A percentile compares a stretch with the other conserved stretches of the same genome.
Conservation (phyloP, 2,329 filamentous ascomycete species). For the Chrysosporium queenslandicum region DNA sequence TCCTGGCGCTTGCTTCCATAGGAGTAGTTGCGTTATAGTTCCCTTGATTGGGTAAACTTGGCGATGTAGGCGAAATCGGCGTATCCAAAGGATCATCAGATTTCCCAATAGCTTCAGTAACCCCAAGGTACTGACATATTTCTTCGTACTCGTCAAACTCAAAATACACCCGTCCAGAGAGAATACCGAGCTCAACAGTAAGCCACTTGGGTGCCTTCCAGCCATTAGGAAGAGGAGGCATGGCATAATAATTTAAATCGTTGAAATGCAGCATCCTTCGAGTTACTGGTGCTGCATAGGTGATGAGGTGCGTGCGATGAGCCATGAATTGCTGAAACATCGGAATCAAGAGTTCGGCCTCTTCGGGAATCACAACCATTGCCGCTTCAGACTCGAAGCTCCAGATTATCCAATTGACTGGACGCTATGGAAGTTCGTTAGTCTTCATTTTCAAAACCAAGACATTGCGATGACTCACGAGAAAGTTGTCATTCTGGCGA, state of each 20-base stretch:
- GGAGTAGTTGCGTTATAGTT: background rate
- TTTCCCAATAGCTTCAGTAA: slow-evolving; percentile 4
- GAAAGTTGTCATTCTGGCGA: slow-evolving; percentile 11
- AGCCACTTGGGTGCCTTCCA: slow-evolving; percentile 46
- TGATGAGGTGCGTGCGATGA: slow-evolving; percentile 39
- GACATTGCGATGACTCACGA: slow-evolving; percentile 7
- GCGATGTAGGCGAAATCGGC: background rate
- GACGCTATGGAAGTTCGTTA: slow-evolving; percentile 27
- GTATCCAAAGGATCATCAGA: background rate
- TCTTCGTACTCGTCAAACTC: slow-evolving; percentile 22
- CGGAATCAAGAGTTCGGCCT: slow-evolving; percentile 48
- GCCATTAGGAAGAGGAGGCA: slow-evolving; percentile 38
- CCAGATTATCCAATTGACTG: slow-evolving; percentile 55
- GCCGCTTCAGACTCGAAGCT: slow-evolving; percentile 39
- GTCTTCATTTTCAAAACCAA: background rate
- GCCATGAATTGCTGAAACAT: slow-evolving; percentile 25
- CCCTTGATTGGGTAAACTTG: background rate
- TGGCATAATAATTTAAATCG: slow-evolving; percentile 42
- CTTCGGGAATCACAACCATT: slow-evolving; percentile 53
- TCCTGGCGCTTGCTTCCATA: background rate
- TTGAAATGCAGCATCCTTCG: slow-evolving; percentile 53
- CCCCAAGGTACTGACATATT: slow-evolving; percentile 12
- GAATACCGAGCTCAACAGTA: slow-evolving; percentile 48
- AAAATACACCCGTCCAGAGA: slow-evolving; percentile 51
- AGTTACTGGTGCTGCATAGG: slow-evolving; percentile 53